Conservation (phyloP, 192 early-diverging fungal genomes). For the Mortierella claussenii region DNA sequence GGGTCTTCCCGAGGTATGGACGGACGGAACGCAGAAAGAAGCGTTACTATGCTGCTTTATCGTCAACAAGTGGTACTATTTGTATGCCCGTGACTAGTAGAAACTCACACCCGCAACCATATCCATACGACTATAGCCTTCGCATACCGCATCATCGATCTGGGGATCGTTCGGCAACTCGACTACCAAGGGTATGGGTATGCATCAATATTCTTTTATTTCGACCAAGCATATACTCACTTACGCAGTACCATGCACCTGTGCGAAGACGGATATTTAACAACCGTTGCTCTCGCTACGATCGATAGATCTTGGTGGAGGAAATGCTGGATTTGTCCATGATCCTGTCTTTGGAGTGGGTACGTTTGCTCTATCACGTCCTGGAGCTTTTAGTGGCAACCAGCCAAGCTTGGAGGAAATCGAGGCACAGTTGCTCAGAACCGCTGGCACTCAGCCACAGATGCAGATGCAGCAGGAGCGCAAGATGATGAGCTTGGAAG, state of each 20-base stretch:
- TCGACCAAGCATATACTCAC: neutral
- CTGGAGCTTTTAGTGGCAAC: conserved; percentile 31
- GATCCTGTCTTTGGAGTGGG: conserved; percentile 40
- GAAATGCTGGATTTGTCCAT: conserved; percentile 26
- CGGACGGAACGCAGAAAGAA: neutral
- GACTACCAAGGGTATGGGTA: conserved; percentile 34
- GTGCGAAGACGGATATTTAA: too few species aligned
- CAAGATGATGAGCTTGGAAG: conserved; percentile 74
- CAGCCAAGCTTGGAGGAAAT: conserved; percentile 63
- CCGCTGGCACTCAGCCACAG: conserved; percentile 38
- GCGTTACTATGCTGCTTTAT: too few species aligned
- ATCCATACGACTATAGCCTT: conserved; percentile 26
- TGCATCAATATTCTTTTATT: neutral
- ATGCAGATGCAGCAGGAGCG: conserved; percentile 45
- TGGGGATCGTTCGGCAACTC: conserved; percentile 53
- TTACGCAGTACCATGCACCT: too few species aligned
- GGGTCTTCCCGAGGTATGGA: conserved; percentile 48
- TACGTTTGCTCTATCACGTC: conserved; percentile 43
- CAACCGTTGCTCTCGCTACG: too few species aligned
- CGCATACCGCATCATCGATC: conserved; percentile 45
- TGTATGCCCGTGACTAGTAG: too few species aligned
- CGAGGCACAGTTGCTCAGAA: conserved; percentile 62
- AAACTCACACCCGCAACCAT: too few species aligned
- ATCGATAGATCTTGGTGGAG: conserved; percentile 34
- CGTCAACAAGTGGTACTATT: too few species aligned